These are phyloP conservation scores for Claviceps purpurea DNA, from an alignment of 2,329 filamentous ascomycete genomes.

Conservation along the genomic window DNA sequence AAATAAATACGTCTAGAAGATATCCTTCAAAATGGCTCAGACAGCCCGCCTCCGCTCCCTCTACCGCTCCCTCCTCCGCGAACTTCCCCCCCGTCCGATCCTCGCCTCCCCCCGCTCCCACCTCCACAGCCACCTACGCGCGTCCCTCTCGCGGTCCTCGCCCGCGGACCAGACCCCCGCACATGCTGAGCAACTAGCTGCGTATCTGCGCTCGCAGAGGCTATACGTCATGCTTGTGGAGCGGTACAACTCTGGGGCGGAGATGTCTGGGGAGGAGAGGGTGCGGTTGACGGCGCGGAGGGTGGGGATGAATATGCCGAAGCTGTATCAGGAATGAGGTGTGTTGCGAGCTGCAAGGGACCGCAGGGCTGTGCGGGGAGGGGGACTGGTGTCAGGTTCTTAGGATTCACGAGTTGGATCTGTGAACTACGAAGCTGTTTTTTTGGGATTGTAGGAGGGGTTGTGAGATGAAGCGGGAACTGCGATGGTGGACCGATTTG, in stretches of 20 bases:
- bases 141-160: conserved; percentile 14
- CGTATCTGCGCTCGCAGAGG: conserved; percentile 75
- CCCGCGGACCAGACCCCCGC: conserved; percentile 12
- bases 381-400: too few relatives aligned
- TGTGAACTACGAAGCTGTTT: too few relatives aligned
- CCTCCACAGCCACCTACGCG: conserved; percentile 19
- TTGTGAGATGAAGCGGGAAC: too few relatives aligned
- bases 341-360: not conserved
- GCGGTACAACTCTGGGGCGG: conserved; percentile 87
- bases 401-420: too few relatives aligned
- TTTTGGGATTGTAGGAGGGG: too few relatives aligned
- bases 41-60: conserved; percentile 51
- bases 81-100: conserved; percentile 61
- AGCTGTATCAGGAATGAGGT: conserved; percentile 31
- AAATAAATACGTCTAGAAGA: not conserved
- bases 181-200: conserved; percentile 58
- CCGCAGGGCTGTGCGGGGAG: too few relatives aligned
- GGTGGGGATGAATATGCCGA: conserved; percentile 81
- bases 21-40: not conserved
- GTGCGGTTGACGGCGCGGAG: conserved; percentile 71
- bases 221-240: conserved; percentile 71
- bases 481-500: too few relatives aligned
- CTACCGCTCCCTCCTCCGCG: conserved; percentile 80
- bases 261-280: conserved; percentile 73
- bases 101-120: conserved; percentile 45